Conservation (phyloP, 805 yeast genomes). For the Huiozyma sinensis region DNA sequence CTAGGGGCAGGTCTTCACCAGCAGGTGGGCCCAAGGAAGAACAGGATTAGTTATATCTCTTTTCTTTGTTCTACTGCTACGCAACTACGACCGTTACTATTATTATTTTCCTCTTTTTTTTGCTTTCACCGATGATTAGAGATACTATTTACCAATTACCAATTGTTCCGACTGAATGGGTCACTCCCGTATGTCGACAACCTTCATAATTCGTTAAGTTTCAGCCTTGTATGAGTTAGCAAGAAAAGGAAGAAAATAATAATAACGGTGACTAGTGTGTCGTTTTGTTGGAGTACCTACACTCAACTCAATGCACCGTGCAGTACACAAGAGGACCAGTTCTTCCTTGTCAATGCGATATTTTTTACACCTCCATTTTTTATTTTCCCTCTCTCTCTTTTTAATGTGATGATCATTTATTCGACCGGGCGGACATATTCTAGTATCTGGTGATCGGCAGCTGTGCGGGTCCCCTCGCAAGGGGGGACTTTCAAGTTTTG, state of each 20-base stretch:
- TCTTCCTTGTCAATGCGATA: no score
- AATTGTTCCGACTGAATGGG: constrained; percentile 36
- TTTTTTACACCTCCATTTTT: background rate
- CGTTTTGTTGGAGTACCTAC: no score
- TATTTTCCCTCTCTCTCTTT: background rate
- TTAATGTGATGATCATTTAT: constrained; percentile 28
- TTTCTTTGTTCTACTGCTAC: no score
- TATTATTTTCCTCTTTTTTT: background rate
- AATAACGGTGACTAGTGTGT: no score
- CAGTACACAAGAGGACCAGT: no score
- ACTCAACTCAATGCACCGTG: no score
- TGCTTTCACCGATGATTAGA: background rate
- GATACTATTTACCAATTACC: constrained; percentile 12
- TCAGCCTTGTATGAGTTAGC: constrained; percentile 37
- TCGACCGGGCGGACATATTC: constrained; percentile 43
- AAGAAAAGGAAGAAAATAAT: no score
- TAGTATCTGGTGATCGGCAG: constrained; percentile 22
- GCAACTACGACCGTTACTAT: no score
- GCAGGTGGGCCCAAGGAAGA: constrained; percentile 2
- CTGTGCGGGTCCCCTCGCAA: constrained; percentile 1
- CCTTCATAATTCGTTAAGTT: constrained; percentile 34
- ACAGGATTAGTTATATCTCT: background rate
- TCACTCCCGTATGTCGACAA: constrained; percentile 32
- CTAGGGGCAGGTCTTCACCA: background rate
- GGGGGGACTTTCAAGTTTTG: constrained; percentile 7